Base-by-base conservation (phyloP, 73 alveolate genomes). In the Paramecium sonneborni region DNA sequence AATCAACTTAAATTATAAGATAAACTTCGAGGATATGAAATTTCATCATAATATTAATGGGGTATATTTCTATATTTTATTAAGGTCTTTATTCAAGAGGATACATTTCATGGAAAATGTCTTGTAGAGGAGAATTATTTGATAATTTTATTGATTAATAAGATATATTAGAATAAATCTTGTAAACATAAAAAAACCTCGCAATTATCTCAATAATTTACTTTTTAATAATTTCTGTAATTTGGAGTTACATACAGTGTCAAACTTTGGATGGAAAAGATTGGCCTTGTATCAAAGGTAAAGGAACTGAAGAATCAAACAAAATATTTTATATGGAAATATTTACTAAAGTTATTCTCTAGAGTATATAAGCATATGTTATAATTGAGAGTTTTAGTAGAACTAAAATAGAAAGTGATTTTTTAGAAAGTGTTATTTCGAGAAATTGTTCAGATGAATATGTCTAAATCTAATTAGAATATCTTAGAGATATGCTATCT, bases 221-320 rank as follows among this genome's bases (percentile, higher is more conserved):
- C 28, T 41, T 79, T 20, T 1, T 21, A 4, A 14, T 79, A 11
- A 39, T 79, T 5, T 79, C 90, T 0, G 43, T 79, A 6, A 9
- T 39, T 4, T 24, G 35, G 34, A 30, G 74, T 79, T 20, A 2
- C 18, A 20, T 79, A 26, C 26, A 24, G 14, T 20, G 5, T 24
- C 30, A 24, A 0, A 79, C 35, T 2, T 1, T 79, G 5, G 7
- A 26, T 6, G 90, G 90, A 20, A 12, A 6, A 1, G 90, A 79
- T 79, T 79, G 90, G 90, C 90, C 90, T 18, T 79, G 90, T 11
- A 79, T 79, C 18, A 43, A 23, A 24, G 90, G 90, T 12, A 46
- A 24, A 18, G 90, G 90, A 6, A 79, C 90, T 11, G 90, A 79
- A 79, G 90, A 79, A 20, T 39, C 90, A 23, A 79, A 79, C 18